A percentile compares a stretch with the other conserved stretches of the same genome.
Conservation (phyloP, 192 early-diverging fungal species). For the Chytriomyces sp. region DNA sequence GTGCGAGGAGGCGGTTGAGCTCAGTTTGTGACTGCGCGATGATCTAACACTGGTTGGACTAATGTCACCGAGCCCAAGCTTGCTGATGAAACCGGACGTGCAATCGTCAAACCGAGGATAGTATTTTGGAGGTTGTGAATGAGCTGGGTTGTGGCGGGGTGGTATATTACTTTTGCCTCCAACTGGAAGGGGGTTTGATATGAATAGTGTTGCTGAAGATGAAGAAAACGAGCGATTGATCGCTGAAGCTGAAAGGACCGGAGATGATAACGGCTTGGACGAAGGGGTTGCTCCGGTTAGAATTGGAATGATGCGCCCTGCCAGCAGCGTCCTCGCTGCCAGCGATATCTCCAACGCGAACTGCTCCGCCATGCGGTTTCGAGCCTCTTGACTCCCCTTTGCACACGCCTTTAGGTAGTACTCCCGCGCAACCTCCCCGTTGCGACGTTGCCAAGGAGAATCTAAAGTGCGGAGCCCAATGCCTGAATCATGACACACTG, state of each 20-base stretch:
- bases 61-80: not conserved
- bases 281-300: not conserved
- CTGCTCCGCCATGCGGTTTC: constrained; percentile 19
- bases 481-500: constrained; percentile 76
- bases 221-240: not conserved
- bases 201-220: not conserved
- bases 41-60: not conserved
- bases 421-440: constrained; percentile 41
- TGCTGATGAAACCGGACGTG: too few species aligned
- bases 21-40: not conserved
- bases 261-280: too few species aligned
- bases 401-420: constrained; percentile 43
- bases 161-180: not conserved
- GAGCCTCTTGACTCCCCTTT: constrained; percentile 37
- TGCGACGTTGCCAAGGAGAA: constrained; percentile 43
- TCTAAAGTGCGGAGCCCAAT: constrained; percentile 64
- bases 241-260: not conserved
- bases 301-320: constrained; percentile 2
- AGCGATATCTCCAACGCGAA: constrained; percentile 29
- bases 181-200: not conserved
- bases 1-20: not conserved
- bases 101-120: too few species aligned
- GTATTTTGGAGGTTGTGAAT: too few species aligned
- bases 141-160: not conserved
- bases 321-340: constrained; percentile 35